Base-by-base conservation (phyloP, 768 basidiomycete species). In the Suillus subalutaceus region DNA sequence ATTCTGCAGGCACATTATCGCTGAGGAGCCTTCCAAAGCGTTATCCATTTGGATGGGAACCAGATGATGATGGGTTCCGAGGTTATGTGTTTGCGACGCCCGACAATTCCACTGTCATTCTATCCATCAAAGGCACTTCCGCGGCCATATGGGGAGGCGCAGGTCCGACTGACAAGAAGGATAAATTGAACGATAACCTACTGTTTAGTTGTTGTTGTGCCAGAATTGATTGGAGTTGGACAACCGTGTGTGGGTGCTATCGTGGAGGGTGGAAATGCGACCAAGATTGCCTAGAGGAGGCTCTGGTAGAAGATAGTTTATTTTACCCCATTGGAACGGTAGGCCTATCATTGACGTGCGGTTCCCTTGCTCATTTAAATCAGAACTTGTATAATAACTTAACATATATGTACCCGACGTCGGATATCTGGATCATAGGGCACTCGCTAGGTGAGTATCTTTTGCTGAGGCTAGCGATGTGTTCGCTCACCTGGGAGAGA, bases 181-280 rank as follows among this genome's bases (percentile, higher is more conserved):
- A 98, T 81, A 96, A 92, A 78, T 75, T 92, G 63, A 98, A 98
- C 80, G 96, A 98, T 75, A 98, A 96, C 70, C 76, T 97, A 7
- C 78, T 98, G 65, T 97, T 97, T 77, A 91, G 90, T 68, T 99
- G 97, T 74, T 99, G 97, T 78, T 99, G 97, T 76, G 97, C 97
- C 0, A 81, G 88, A 20, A 85, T 97, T 37, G 94, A 93, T 72
- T 97, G 93, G 89, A 88, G 92, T 20, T 99, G 97, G 97, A 88
- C 91, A 56, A 87, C 93, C 0, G 96, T 98, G 23, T 99, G 97
- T 77, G 92, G 88, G 65, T 99, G 97, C 76, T 91, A 91, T 77
- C 82, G 85, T 62, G 85, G 89, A 10, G 89, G 90, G 6, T 90
- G 88, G 85, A 90, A 89, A 71, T 99, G 96, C 77, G 86, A 93